Conservation (phyloP, 192 early-diverging fungal species). For the Backusella westeae region DNA sequence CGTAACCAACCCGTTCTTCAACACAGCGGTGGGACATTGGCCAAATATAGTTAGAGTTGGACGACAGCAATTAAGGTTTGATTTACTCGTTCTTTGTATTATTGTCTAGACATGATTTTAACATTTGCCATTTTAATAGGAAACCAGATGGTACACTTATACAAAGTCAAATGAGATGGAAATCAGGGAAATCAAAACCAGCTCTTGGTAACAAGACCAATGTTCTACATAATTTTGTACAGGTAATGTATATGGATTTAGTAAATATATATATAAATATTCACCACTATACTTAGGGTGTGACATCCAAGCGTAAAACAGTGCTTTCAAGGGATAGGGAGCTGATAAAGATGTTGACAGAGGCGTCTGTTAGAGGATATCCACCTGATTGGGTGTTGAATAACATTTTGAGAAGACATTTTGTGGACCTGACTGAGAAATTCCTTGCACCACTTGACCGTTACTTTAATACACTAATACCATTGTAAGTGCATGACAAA, state of each 20-base stretch:
- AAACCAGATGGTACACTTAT: conserved; percentile 38
- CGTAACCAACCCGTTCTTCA: conserved; percentile 94
- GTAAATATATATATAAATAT: background rate
- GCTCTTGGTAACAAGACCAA: conserved; percentile 40
- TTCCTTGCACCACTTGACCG: conserved; percentile 93
- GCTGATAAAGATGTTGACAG: conserved; percentile 77
- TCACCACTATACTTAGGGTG: conserved; percentile 35
- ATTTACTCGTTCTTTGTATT: conserved; percentile 4
- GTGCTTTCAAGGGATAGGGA: conserved; percentile 80
- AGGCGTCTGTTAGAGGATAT: conserved; percentile 68
- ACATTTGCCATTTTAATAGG: conserved; percentile 8
- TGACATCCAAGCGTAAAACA: conserved; percentile 72
- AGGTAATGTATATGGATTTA: conserved; percentile 24
- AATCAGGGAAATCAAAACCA: conserved; percentile 19
- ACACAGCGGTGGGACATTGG: conserved; percentile 90
- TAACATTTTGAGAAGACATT: conserved; percentile 90
- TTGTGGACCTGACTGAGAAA: conserved; percentile 89
- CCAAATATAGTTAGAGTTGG: conserved; percentile 77
- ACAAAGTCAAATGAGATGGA: background rate
- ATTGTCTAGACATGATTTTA: conserved; percentile 28
- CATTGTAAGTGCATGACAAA: conserved; percentile 39
- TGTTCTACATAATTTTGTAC: conserved; percentile 46
- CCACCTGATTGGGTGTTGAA: conserved; percentile 77
- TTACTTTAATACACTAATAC: conserved; percentile 87
- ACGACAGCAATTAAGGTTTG: conserved; percentile 33